Percentiles rank a stretch among this genome's conserved stretches.
Conservation (phyloP, 805 yeast genomes). For the Ogataea angusta region DNA sequence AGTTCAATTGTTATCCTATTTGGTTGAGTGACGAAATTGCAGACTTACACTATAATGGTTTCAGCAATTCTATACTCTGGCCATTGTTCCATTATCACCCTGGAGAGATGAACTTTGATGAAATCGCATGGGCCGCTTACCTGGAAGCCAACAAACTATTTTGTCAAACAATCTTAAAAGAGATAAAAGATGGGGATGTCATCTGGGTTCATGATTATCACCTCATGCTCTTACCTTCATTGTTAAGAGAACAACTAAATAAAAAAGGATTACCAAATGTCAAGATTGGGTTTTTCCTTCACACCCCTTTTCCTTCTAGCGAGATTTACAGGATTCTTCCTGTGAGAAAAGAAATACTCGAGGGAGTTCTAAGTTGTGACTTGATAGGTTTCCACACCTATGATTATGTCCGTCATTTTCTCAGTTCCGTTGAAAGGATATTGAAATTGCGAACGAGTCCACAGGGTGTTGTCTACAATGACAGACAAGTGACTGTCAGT, state of each 20-base stretch:
- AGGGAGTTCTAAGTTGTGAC: conserved; percentile 91
- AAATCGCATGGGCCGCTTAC: conserved; percentile 96
- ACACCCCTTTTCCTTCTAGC: conserved; percentile 96
- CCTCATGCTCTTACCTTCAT: conserved; percentile 88
- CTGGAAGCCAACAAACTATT: conserved; percentile 86
- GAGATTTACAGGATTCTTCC: conserved; percentile 96
- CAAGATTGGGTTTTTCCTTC: conserved; percentile 88
- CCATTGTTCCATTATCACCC: conserved; percentile 98
- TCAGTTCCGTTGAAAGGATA: conserved; percentile 83
- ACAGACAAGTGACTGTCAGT: conserved; percentile 79
- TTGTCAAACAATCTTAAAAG: conserved; percentile 67
- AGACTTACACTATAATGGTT: conserved; percentile 95
- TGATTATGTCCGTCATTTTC: conserved; percentile 94
- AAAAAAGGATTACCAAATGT: conserved; percentile 47
- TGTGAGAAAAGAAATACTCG: conserved; percentile 85
- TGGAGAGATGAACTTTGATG: conserved; percentile 98
- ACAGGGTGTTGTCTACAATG: conserved; percentile 78
- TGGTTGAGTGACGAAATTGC: conserved; percentile 86
- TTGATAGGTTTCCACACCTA: conserved; percentile 98
- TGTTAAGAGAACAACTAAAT: conserved; percentile 66
- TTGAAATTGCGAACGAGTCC: conserved; percentile 82
- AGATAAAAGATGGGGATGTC: conserved; percentile 76
- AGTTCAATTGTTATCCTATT: conserved; percentile 88
- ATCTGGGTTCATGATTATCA: conserved; percentile 99
- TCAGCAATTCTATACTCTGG: conserved; percentile 93